Evolutionary conservation across 1,284 basidiomycete species (phyloP).

Genomic region (Trichosporon sp.): DNA sequence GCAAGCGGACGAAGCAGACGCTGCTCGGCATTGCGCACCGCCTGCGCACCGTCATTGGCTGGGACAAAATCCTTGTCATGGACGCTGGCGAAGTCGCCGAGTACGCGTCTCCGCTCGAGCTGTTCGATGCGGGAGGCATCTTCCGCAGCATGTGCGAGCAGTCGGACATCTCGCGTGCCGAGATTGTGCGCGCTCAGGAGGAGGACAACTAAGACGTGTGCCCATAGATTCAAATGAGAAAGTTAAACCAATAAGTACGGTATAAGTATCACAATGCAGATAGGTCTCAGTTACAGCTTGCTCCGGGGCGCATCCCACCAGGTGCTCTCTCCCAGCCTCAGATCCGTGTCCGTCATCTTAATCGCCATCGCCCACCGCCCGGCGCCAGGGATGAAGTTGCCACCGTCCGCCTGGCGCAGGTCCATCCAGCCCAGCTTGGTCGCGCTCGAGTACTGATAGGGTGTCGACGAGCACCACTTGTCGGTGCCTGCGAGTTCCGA

Average conservation of each 20-base stretch:
- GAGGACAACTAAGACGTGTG: not conserved
- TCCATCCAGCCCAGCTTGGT: constrained; percentile 17
- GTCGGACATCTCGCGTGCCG: constrained; percentile 55
- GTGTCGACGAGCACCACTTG: constrained; percentile 21
- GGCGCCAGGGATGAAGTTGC: not conserved
- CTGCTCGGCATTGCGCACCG: constrained; percentile 64
- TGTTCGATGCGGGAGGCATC: constrained; percentile 64
- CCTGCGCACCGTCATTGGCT: constrained; percentile 73
- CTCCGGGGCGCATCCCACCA: constrained; percentile 16
- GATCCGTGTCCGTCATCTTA: constrained; percentile 12
- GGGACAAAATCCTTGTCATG: constrained; percentile 70
- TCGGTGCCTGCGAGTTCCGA: constrained; percentile 18
- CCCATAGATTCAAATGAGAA: not conserved
- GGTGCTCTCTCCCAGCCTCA: constrained; percentile 12
- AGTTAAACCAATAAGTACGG: not conserved
- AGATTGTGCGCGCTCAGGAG: constrained; percentile 42
- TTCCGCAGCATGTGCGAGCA: constrained; percentile 70
- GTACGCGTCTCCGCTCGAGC: constrained; percentile 67
- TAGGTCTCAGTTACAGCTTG: not conserved
- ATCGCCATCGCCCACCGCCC: constrained; percentile 14
- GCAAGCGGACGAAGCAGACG: constrained; percentile 61
- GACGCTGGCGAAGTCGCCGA: constrained; percentile 71
- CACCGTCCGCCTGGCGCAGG: constrained; percentile 19
- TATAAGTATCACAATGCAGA: not conserved
- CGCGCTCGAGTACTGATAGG: constrained; percentile 21